Evolutionary conservation across 148 eudicot genomes (phyloP).

Genomic region (Camellia sinensis): DNA sequence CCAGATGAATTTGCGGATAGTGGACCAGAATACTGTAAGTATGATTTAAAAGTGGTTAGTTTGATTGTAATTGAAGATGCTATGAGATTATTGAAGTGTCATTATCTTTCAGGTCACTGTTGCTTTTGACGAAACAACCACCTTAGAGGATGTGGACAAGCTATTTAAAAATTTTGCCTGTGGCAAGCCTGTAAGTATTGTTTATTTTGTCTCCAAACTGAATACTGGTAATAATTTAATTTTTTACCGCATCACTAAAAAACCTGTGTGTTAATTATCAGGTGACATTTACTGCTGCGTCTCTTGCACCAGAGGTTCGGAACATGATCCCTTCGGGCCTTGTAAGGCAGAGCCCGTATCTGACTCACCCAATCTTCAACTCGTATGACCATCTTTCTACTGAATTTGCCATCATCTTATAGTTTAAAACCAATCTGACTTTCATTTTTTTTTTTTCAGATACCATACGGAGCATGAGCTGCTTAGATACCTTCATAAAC

Average conservation of each 20-base stretch:
- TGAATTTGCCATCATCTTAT: neutral
- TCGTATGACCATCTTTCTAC: slow-evolving; percentile 50
- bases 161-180: slow-evolving; percentile 77
- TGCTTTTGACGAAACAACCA: slow-evolving; percentile 87
- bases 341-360: slow-evolving; percentile 70
- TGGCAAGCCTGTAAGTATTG: slow-evolving; percentile 71
- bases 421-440: slow-evolving; percentile 21
- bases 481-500: slow-evolving; percentile 69
- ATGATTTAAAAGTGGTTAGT: neutral
- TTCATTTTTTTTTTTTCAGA: slow-evolving; percentile 35
- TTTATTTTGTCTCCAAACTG: neutral
- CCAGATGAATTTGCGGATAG: slow-evolving; percentile 78
- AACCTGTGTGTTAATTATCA: slow-evolving; percentile 28
- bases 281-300: slow-evolving; percentile 84
- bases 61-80: neutral
- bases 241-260: neutral
- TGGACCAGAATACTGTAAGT: slow-evolving; percentile 81
- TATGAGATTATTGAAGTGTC: slow-evolving; percentile 3
- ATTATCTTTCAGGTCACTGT: slow-evolving; percentile 63
- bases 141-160: slow-evolving; percentile 84
- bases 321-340: slow-evolving; percentile 73
- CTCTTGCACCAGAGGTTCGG: slow-evolving; percentile 78
- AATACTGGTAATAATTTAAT: neutral
- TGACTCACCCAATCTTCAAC: slow-evolving; percentile 86
- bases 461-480: slow-evolving; percentile 98